Conservation (phyloP, 345 rosid species). For the Hypericum androsaemum region DNA sequence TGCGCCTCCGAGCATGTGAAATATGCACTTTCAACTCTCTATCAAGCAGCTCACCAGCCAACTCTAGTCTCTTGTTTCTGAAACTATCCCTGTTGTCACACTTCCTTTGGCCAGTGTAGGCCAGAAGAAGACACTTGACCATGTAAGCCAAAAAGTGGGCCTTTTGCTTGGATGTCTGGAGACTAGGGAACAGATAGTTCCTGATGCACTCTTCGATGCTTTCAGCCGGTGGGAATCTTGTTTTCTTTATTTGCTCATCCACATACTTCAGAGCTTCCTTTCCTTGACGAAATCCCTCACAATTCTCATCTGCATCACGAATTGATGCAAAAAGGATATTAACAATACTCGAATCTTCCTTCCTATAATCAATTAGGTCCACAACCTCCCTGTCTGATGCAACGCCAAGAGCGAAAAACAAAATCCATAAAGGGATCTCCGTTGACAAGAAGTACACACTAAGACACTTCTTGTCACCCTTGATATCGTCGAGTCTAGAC, state of each 20-base stretch:
- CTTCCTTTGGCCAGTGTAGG: conserved; percentile 58
- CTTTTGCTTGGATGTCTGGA: conserved; percentile 46
- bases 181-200: conserved; percentile 55
- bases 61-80: conserved; percentile 76
- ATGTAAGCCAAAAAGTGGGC: conserved; percentile 85
- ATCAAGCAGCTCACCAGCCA: conserved; percentile 81
- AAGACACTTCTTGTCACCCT: conserved; percentile 58
- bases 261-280: conserved; percentile 35
- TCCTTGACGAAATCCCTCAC: conserved; percentile 38
- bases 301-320: conserved; percentile 54
- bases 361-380: conserved; percentile 45
- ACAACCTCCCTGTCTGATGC: conserved; percentile 61
- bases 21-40: conserved; percentile 73
- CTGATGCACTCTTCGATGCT: conserved; percentile 45
- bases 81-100: conserved; percentile 78
- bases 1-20: conserved; percentile 57
- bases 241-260: conserved; percentile 27
- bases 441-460: conserved; percentile 65
- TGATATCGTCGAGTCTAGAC: conserved; percentile 33
- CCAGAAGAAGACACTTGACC: conserved; percentile 72
- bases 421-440: conserved; percentile 68
- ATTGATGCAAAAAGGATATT: conserved; percentile 58
- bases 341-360: conserved; percentile 39
- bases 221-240: conserved; percentile 72
- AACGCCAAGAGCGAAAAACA: conserved; percentile 79